Percentiles rank a stretch among this genome's conserved stretches.
phyloP scores from a whole-genome alignment of 306 rosid genomes.

The Lathyrus sativus region DNA sequence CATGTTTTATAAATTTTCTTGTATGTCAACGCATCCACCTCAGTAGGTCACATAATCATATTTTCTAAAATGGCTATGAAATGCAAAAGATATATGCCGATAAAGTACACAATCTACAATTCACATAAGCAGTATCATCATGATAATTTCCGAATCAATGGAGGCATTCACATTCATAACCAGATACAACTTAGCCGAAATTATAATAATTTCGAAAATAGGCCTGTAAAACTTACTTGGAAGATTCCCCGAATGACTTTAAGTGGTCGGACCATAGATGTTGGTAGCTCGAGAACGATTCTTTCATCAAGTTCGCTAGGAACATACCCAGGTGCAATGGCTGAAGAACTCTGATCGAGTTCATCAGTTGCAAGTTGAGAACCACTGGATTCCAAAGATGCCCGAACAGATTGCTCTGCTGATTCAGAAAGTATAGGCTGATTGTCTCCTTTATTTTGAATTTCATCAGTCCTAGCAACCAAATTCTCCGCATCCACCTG shows the following conservation, averaged over 20 bases:
- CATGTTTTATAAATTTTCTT: not conserved
- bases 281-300: conserved; percentile 80
- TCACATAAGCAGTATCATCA: conserved; percentile 18
- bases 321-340: conserved; percentile 77
- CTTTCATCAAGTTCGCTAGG: conserved; percentile 92
- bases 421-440: conserved; percentile 54
- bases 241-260: conserved; percentile 79
- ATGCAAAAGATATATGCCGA: conserved; percentile 12
- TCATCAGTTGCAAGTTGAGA: conserved; percentile 57
- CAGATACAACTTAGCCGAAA: conserved; percentile 12
- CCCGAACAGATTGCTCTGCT: conserved; percentile 53
- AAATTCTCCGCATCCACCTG: conserved; percentile 64
- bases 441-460: conserved; percentile 47
- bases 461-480: conserved; percentile 48
- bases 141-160: conserved; percentile 5
- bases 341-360: conserved; percentile 59
- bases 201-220: conserved; percentile 18
- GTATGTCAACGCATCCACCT: conserved; percentile 12
- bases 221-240: conserved; percentile 62
- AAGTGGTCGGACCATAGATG: conserved; percentile 90
- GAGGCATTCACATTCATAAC: conserved; percentile 18
- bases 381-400: conserved; percentile 48
- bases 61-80: conserved; percentile 16
- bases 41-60: conserved; percentile 21
- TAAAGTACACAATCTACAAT: conserved; percentile 2